Base-by-base conservation (phyloP, 306 rosid species). In the Leucaena leucocephala region DNA sequence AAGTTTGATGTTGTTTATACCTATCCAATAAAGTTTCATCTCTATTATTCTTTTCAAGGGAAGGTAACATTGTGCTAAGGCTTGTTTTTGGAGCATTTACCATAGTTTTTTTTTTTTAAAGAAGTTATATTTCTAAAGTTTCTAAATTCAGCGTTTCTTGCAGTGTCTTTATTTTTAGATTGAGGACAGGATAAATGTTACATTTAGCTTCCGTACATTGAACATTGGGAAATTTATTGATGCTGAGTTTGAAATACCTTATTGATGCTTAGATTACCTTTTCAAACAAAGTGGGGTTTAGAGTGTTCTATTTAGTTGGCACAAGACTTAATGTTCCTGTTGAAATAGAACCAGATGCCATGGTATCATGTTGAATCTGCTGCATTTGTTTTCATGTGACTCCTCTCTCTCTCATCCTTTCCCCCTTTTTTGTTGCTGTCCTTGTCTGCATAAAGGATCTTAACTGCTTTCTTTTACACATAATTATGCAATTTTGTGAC, bases 1-100 rank as follows among this genome's bases (percentile, higher is more conserved):
- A 83, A 87, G 94, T 74, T 76, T 22, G 65, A 74, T 46, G 15
- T 74, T 34, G 2, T 74, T 45, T 63, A 44, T 69, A 10, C 19
- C 8, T 9, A n/a, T 76, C n/a, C 38, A 27, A 36, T 46, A 27
- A 72, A 78, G 66, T 43, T 21, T n/a, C 42, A 5, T 72, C 14
- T 65, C 48, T 48, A 14, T 79, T 59, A 10, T 21, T 36, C 3
- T 44, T 22, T 67, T 64, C 35, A 43, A 72, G 62, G 44, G 46
- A 71, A 59, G 59, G 27, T 35, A 17, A 38, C 27, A 17, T 76
- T 68, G 46, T 59, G 27, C 21, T 35, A 36, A 46, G 74, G 35
- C 63, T 35, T 77, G 17, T 75, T n/a, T 64, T 46, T 54, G 70
- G 73, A 50, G 11, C 75, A 45, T 70, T 64, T 34, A 27, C 58